Evolutionary conservation across 768 basidiomycete species (phyloP).

Genomic region (Tylopilus sp.): DNA sequence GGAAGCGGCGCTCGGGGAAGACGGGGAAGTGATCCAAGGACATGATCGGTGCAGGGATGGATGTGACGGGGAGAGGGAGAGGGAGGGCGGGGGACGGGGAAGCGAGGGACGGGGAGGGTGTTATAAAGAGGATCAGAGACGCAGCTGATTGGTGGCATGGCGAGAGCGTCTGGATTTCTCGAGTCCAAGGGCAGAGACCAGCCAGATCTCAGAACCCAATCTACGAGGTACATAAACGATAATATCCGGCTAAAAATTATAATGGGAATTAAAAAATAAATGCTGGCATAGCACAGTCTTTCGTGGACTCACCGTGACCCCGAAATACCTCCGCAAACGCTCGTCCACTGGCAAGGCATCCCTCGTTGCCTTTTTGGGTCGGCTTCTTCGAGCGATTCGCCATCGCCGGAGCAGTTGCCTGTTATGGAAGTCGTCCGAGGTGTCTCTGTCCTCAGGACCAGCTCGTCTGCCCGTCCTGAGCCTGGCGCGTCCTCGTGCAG

Average conservation of each 20-base stretch:
- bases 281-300: neutral
- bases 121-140: conserved; percentile 34
- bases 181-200: neutral
- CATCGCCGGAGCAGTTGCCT: conserved; percentile 6
- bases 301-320: conserved; percentile 8
- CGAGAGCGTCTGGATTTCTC: neutral
- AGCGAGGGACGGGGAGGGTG: conserved; percentile 10
- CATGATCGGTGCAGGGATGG: conserved; percentile 13
- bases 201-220: conserved; percentile 26
- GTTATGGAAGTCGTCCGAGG: neutral
- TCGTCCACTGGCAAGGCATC: neutral
- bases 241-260: too few species aligned
- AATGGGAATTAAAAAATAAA: neutral
- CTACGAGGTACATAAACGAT: conserved; percentile 12
- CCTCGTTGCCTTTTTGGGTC: conserved; percentile 11
- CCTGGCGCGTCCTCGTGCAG: conserved; percentile 2
- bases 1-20: conserved; percentile 33
- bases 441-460: neutral
- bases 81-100: conserved; percentile 6
- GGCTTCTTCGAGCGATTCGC: conserved; percentile 21
- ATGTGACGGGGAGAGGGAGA: conserved; percentile 2
- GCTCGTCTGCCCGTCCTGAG: neutral
- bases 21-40: conserved; percentile 33
- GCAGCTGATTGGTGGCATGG: conserved; percentile 10
- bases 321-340: conserved; percentile 1